Conservation (phyloP, 768 basidiomycete genomes). For the Kwoniella mangroviensis region DNA sequence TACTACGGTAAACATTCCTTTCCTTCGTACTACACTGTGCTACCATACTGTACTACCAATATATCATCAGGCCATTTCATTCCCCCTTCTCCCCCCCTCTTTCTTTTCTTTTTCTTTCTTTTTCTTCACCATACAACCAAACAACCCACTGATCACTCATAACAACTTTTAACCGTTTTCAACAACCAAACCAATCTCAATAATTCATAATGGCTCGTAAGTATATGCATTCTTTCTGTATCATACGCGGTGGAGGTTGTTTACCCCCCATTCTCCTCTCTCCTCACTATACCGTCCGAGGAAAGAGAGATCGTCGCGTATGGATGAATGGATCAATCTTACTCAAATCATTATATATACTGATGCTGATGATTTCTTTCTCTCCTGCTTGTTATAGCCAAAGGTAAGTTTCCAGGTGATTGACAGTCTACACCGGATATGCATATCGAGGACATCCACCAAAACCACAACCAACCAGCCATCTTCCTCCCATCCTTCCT, state of each 20-base stretch:
- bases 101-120: constrained; percentile 5
- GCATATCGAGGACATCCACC: not conserved
- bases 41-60: not conserved
- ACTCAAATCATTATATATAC: not conserved
- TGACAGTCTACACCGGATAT: not conserved
- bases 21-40: constrained; percentile 1
- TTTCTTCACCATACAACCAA: constrained; percentile 18
- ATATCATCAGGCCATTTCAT: not conserved
- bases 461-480: not conserved
- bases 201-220: constrained; percentile 50
- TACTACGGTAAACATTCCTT: not conserved
- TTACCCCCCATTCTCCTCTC: constrained; percentile 10
- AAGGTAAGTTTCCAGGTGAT: not conserved
- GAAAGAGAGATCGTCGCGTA: not conserved
- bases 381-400: not conserved
- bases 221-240: constrained; percentile 32
- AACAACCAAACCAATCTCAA: constrained; percentile 21
- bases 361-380: not conserved
- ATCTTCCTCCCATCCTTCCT: constrained; percentile 10
- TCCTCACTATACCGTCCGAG: not conserved
- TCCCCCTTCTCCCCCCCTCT: constrained; percentile 20
- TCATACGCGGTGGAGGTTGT: constrained; percentile 25
- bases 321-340: not conserved
- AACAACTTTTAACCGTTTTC: not conserved
- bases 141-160: constrained; percentile 4